These are phyloP conservation scores for Incumbomyces delicatus DNA, from an alignment of 2,329 filamentous ascomycete species.

Conservation along the genomic window DNA sequence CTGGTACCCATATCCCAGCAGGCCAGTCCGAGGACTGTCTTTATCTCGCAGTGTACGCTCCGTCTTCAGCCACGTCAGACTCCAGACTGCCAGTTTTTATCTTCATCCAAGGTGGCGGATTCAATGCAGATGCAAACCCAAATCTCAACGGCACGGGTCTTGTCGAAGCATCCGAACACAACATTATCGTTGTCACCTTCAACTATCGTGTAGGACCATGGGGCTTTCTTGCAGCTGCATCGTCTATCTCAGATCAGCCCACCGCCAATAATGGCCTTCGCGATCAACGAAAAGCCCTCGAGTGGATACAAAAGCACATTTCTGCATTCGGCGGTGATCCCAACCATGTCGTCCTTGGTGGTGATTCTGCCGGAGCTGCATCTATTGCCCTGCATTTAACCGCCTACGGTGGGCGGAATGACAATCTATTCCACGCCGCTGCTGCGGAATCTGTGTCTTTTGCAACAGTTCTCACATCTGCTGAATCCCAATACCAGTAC, in stretches of 20 bases:
- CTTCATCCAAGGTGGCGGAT: constrained; percentile 54
- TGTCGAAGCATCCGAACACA: constrained; percentile 47
- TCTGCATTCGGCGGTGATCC: constrained; percentile 59
- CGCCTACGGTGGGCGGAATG: constrained; percentile 40
- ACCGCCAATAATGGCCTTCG: constrained; percentile 58
- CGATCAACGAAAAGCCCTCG: constrained; percentile 58
- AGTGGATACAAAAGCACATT: constrained; percentile 62
- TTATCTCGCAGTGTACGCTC: constrained; percentile 34
- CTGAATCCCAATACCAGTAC: constrained; percentile 43
- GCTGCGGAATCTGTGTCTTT: constrained; percentile 47
- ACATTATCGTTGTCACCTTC: constrained; percentile 60
- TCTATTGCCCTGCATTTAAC: constrained; percentile 57
- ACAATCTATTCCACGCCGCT: constrained; percentile 43
- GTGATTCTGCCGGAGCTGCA: constrained; percentile 56
- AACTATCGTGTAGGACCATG: constrained; percentile 70
- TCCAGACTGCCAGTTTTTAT: constrained; percentile 56
- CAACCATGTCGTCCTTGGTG: constrained; percentile 56
- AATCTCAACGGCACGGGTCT: constrained; percentile 54
- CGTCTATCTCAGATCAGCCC: constrained; percentile 19
- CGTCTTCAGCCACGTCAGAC: constrained; percentile 22
- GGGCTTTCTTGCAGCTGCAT: constrained; percentile 56
- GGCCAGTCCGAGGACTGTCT: constrained; percentile 34
- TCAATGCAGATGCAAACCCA: constrained; percentile 48
- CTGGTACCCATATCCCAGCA: constrained; percentile 50
- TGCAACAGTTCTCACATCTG: constrained; percentile 37